phyloP scores from a whole-genome alignment of 176 grass and related monocot species.

The Oryza glumipatula region DNA sequence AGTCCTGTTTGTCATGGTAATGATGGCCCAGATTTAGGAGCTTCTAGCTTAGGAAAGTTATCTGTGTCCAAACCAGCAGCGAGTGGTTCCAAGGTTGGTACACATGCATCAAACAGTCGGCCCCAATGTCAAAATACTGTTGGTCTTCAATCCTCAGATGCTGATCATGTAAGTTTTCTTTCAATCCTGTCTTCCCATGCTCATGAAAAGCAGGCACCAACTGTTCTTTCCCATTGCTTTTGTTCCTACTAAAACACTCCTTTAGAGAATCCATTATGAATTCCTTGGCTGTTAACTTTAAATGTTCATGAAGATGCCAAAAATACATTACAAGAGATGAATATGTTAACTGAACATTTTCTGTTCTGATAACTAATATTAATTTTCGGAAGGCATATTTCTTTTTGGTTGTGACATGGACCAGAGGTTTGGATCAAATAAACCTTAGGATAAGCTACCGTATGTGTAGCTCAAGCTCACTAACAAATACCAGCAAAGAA shows the following conservation, averaged over 20 bases:
- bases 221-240: slow-evolving; percentile 2
- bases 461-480: not conserved
- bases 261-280: not conserved
- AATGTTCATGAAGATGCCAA: slow-evolving; percentile 3
- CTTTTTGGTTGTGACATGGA: slow-evolving; percentile 15
- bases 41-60: slow-evolving; percentile 49
- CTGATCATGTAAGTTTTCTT: slow-evolving; percentile 66
- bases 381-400: slow-evolving; percentile 9
- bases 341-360: not conserved
- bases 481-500: not conserved
- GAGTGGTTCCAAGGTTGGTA: slow-evolving; percentile 53
- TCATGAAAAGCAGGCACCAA: slow-evolving; percentile 11
- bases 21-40: slow-evolving; percentile 55
- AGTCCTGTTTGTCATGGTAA: slow-evolving; percentile 55
- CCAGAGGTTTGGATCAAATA: not conserved
- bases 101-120: slow-evolving; percentile 48
- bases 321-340: slow-evolving; percentile 22
- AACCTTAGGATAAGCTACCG: slow-evolving; percentile 19
- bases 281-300: not conserved
- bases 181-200: slow-evolving; percentile 25
- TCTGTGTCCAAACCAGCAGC: slow-evolving; percentile 65
- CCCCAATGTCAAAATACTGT: slow-evolving; percentile 49
- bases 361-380: not conserved
- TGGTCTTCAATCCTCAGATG: slow-evolving; percentile 49
- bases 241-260: not conserved